Conservation (phyloP, 2,329 filamentous ascomycete species). For the Kalmusia sp. region DNA sequence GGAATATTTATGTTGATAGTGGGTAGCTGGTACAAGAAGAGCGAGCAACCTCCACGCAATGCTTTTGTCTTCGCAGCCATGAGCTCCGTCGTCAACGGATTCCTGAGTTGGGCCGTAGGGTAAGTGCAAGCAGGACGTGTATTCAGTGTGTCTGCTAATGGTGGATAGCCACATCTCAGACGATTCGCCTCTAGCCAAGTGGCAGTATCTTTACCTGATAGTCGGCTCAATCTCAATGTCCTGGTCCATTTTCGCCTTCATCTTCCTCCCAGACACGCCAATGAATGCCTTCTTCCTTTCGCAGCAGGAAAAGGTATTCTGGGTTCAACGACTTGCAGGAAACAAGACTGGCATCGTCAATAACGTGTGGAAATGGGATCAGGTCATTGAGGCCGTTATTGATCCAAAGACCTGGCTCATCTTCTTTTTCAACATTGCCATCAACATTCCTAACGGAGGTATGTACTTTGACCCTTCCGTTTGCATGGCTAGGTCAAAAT, state of each 20-base stretch:
- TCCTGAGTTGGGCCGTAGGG: conserved; percentile 11
- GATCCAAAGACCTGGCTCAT: conserved; percentile 10
- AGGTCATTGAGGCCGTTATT: background rate
- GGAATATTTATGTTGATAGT: background rate
- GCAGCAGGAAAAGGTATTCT: conserved; percentile 51
- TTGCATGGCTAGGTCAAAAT: too few species aligned
- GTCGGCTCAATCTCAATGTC: conserved; percentile 28
- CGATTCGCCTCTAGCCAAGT: conserved; percentile 5
- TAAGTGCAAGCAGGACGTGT: conserved; percentile 57
- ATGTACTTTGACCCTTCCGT: too few species aligned
- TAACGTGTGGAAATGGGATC: conserved; percentile 3
- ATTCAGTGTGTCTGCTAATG: conserved; percentile 62
- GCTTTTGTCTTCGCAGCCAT: conserved; percentile 8
- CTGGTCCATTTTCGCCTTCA: conserved; percentile 23
- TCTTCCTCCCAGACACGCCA: conserved; percentile 20
- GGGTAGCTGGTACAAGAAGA: conserved; percentile 13
- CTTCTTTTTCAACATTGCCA: conserved; percentile 6
- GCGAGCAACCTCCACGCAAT: conserved; percentile 10
- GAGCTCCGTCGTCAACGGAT: conserved; percentile 9
- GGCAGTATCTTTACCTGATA: conserved; percentile 28
- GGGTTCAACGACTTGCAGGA: conserved; percentile 60
- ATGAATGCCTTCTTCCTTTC: conserved; percentile 23
- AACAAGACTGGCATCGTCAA: conserved; percentile 19
- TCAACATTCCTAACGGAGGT: conserved; percentile 6
- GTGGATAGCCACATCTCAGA: conserved; percentile 49